phyloP scores from a whole-genome alignment of 495 filamentous ascomycete genomes.

The Penicillium flavigenum region DNA sequence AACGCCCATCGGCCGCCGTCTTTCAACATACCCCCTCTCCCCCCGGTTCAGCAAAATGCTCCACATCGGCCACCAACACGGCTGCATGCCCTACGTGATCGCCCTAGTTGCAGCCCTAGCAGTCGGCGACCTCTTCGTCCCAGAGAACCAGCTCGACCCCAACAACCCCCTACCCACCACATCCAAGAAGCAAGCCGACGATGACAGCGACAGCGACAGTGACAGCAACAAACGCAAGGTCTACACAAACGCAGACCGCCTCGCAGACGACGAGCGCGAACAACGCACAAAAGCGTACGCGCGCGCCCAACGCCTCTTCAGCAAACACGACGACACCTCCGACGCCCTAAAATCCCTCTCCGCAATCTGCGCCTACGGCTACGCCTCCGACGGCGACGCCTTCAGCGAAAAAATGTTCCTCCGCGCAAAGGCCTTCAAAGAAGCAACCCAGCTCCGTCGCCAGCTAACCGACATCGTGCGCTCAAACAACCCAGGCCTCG shows the following conservation, averaged over 20 bases:
- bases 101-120: constrained; percentile 87
- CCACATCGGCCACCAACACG: constrained; percentile 78
- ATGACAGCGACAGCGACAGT: constrained; percentile 31
- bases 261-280: constrained; percentile 65
- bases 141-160: constrained; percentile 73
- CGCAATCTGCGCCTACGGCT: constrained; percentile 78
- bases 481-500: constrained; percentile 67
- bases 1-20: constrained; percentile 70
- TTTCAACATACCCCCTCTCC: constrained; percentile 84
- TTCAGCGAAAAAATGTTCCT: constrained; percentile 85
- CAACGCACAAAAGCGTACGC: constrained; percentile 69
- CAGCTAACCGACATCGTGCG: constrained; percentile 81
- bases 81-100: constrained; percentile 81
- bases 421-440: constrained; percentile 77
- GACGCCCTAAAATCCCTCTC: constrained; percentile 92
- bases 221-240: constrained; percentile 31
- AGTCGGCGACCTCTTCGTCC: constrained; percentile 83
- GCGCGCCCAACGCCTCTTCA: constrained; percentile 72
- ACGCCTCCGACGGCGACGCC: constrained; percentile 62
- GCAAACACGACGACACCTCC: constrained; percentile 74
- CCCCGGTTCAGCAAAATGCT: constrained; percentile 91
- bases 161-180: constrained; percentile 8
- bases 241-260: constrained; percentile 64
- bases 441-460: constrained; percentile 75
- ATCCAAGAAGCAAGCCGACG: constrained; percentile 27